phyloP scores from a whole-genome alignment of 495 filamentous ascomycete genomes.

The Hypoxylon cercidicola region DNA sequence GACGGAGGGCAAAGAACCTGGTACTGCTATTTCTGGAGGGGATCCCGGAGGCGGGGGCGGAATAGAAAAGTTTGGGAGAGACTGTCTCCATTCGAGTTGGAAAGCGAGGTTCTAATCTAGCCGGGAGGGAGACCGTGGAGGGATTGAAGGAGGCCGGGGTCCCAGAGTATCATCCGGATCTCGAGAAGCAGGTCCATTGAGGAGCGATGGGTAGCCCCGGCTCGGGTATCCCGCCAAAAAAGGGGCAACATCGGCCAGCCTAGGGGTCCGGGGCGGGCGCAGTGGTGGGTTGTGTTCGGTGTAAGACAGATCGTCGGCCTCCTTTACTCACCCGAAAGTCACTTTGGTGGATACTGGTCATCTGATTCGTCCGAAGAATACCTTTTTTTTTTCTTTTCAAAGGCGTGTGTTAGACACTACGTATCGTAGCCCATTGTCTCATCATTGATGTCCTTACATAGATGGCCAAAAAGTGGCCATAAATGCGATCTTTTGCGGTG shows the following conservation, averaged over 20 bases:
- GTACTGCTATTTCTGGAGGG: constrained; percentile 6
- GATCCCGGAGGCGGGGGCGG: constrained; percentile 24
- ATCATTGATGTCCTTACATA: background rate
- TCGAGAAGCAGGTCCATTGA: constrained; percentile 15
- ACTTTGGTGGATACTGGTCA: constrained; percentile 4
- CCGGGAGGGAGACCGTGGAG: constrained; percentile 36
- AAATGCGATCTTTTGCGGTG: background rate
- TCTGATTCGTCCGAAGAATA: background rate
- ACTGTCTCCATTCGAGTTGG: constrained; percentile 11
- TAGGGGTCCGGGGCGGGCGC: constrained; percentile 35
- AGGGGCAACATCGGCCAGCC: constrained; percentile 12
- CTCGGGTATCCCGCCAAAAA: constrained; percentile 12
- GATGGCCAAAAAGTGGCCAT: background rate
- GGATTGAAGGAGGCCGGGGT: constrained; percentile 26
- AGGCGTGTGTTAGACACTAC: background rate
- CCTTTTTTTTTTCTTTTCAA: too few species aligned
- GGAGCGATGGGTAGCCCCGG: constrained; percentile 16
- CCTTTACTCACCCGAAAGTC: background rate
- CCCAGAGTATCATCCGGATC: constrained; percentile 10
- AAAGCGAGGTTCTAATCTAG: constrained; percentile 9
- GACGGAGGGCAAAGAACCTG: background rate
- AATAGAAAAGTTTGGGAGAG: constrained; percentile 4
- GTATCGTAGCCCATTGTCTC: background rate
- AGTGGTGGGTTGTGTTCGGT: constrained; percentile 27
- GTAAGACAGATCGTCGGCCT: constrained; percentile 19